phyloP scores from a whole-genome alignment of 2,329 filamentous ascomycete species.

The Rhexocercosporidium sp. region DNA sequence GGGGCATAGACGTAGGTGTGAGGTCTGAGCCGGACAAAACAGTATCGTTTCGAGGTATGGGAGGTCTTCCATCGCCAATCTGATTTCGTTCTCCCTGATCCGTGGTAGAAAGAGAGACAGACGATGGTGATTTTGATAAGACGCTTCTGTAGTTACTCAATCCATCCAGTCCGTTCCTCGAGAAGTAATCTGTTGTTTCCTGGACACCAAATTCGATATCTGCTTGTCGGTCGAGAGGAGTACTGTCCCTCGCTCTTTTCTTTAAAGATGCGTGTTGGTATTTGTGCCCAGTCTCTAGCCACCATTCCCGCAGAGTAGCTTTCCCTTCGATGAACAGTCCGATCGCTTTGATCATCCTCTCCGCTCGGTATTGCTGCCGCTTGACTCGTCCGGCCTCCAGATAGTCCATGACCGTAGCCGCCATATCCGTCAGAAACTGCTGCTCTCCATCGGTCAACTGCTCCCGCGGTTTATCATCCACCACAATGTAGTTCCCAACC shows the following conservation, averaged over 20 bases:
- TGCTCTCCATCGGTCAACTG: slow-evolving; percentile 54
- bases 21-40: slow-evolving; percentile 18
- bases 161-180: slow-evolving; percentile 29
- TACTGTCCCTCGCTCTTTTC: slow-evolving; percentile 22
- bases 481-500: slow-evolving; percentile 64
- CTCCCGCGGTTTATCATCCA: slow-evolving; percentile 60
- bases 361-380: slow-evolving; percentile 57
- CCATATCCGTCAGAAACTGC: slow-evolving; percentile 61
- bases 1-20: slow-evolving; percentile 1
- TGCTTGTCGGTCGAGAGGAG: slow-evolving; percentile 31
- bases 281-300: slow-evolving; percentile 36
- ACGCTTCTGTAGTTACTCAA: slow-evolving; percentile 26
- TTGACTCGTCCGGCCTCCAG: slow-evolving; percentile 60
- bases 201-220: slow-evolving; percentile 41
- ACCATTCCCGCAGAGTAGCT: slow-evolving; percentile 44
- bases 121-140: slow-evolving; percentile 28
- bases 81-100: slow-evolving; percentile 13
- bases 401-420: slow-evolving; percentile 62
- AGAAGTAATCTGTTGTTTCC: slow-evolving; percentile 34
- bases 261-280: slow-evolving; percentile 26
- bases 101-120: slow-evolving; percentile 14
- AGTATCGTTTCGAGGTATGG: slow-evolving; percentile 27
- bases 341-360: slow-evolving; percentile 59
- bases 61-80: slow-evolving; percentile 27
- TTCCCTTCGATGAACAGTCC: slow-evolving; percentile 59